Evolutionary conservation across 257 asterid species (phyloP).

Genomic region (Solanum neorickii): DNA sequence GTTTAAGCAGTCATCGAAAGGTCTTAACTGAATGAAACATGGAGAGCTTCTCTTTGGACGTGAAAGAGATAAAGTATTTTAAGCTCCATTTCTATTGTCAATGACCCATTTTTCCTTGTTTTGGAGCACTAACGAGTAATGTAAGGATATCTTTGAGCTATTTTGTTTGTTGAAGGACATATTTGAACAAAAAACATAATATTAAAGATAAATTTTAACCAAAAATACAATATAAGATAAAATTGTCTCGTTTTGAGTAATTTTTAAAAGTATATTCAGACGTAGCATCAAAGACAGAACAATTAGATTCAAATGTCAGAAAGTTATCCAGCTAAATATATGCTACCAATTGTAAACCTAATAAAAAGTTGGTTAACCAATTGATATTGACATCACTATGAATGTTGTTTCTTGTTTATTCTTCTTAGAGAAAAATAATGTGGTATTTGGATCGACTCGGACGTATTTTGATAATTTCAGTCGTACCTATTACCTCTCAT

Average conservation of each 20-base stretch:
- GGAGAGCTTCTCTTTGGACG: neutral
- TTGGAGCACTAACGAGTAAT: neutral
- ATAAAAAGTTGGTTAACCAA: neutral
- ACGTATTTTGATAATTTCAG: neutral
- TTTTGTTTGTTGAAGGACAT: neutral
- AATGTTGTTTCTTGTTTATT: neutral
- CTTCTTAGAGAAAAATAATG: neutral
- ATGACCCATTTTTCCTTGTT: neutral
- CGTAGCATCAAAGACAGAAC: too few relatives aligned
- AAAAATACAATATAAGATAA: too few relatives aligned
- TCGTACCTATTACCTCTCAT: neutral
- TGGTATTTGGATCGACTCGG: neutral
- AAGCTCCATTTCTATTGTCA: neutral
- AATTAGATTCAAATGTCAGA: neutral
- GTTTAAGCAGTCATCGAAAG: neutral
- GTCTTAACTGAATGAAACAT: neutral
- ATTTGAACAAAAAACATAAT: neutral
- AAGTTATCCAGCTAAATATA: neutral
- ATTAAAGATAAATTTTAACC: too few relatives aligned
- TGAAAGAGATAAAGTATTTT: neutral
- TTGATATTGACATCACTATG: neutral
- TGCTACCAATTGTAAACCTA: neutral
- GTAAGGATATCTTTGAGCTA: neutral
- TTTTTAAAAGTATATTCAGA: too few relatives aligned
- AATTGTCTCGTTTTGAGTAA: neutral